phyloP scores from a whole-genome alignment of 176 grass and related monocot species.

The Cenchrus fungigraminus region DNA sequence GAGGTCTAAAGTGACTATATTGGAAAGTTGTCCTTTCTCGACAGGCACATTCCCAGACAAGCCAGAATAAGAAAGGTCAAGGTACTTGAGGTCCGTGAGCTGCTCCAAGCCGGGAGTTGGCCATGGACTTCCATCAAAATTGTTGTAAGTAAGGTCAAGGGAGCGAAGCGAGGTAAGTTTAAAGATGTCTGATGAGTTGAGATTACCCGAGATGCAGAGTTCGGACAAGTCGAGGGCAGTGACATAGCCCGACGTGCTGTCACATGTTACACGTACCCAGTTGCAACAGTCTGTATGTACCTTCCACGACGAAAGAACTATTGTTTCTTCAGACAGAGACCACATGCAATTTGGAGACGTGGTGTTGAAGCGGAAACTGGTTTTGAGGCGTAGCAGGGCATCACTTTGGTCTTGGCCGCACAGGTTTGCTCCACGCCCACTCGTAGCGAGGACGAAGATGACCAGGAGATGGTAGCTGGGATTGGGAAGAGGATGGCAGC shows the following conservation, averaged over 20 bases:
- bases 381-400: conserved; percentile 42
- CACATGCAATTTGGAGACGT: not conserved
- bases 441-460: no score
- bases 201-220: conserved; percentile 20
- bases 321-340: not conserved
- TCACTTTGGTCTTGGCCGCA: conserved; percentile 24
- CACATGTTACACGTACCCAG: conserved; percentile 51
- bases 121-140: conserved; percentile 23
- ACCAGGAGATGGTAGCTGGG: not conserved
- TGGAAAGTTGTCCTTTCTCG: conserved; percentile 39
- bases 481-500: not conserved
- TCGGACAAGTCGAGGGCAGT: conserved; percentile 37
- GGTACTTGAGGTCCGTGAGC: conserved; percentile 33
- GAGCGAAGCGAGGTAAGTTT: conserved; percentile 46
- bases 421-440: not conserved
- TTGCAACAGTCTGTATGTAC: conserved; percentile 40
- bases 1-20: conserved; percentile 5
- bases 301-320: conserved; percentile 33
- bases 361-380: conserved; percentile 19
- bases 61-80: conserved; percentile 50
- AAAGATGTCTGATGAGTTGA: conserved; percentile 36
- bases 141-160: conserved; percentile 54
- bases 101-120: conserved; percentile 26
- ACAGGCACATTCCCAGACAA: conserved; percentile 38
- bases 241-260: conserved; percentile 13